Base-by-base conservation (phyloP, 352 stramenopile species). In the Phytophthora citrophthora region DNA sequence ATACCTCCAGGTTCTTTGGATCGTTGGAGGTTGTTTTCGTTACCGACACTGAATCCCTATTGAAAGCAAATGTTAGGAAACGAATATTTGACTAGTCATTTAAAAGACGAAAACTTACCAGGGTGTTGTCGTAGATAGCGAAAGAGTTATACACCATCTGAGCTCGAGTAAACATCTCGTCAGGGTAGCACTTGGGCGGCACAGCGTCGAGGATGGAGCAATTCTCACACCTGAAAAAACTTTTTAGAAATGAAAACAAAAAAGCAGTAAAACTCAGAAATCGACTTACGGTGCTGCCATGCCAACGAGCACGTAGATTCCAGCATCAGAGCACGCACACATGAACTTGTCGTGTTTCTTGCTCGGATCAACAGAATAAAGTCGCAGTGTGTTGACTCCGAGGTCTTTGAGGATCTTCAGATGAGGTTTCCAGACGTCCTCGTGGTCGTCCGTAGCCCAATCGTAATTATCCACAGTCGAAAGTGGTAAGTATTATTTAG, bases 401-500 rank as follows among this genome's bases (percentile, higher is more conserved):
- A 89, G 46, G 13, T 88, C 76, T 38, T 81, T 73, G 50, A 92
- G 70, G 7, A 77, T 34, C 46, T 81, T 45, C 24, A 92, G 40
- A 44, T 92, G 75, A 40, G 74, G 70, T 11, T 51, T 52, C 84
- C 84, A 93, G 8, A 91, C 64, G 1, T 15, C 44, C 38, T 86
- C 74, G 32, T 91, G 76, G 2, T 89, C 77, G 50, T 93, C 83
- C 0, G 77, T 68, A 15, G 73, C 72, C 69, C 74, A 93, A 67
- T 93, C 83, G 72, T 87, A 89, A 65, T 83, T 86, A 32, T 62
- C 63, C 51, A 88, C 81, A 16, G 63, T 51, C 0, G 69, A 64
- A 96, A 88, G 88, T 92, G 61, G 81, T 89, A 61, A 3, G 65
- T n/a, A n/a, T n/a, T n/a, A n/a, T n/a, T n/a, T n/a, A n/a, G n/a